Conservation (phyloP, 225 moss, liverwort and hornwort species). For the Pseudisothecium myosuroides region DNA sequence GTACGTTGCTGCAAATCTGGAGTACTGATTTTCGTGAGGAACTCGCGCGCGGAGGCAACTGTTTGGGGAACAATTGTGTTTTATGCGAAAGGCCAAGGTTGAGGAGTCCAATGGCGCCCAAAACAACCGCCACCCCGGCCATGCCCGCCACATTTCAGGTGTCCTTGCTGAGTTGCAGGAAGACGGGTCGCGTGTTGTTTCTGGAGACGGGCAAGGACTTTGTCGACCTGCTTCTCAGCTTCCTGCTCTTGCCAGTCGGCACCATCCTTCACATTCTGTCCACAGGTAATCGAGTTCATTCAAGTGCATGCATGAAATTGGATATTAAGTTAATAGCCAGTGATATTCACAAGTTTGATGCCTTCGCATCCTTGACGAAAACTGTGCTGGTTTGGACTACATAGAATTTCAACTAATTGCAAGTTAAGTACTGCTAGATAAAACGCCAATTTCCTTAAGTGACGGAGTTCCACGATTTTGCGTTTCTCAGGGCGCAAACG, state of each 20-base stretch:
- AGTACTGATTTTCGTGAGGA: neutral
- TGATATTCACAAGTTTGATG: neutral
- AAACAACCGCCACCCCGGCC: neutral
- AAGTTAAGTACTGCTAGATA: neutral
- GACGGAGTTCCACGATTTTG: neutral
- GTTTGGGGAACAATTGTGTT: too few relatives aligned
- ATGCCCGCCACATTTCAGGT: neutral
- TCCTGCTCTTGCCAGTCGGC: neutral
- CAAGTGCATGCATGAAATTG: neutral
- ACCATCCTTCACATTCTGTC: neutral
- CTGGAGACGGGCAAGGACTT: constrained; percentile 17
- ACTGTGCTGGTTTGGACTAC: neutral
- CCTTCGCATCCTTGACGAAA: neutral
- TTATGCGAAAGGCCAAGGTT: too few relatives aligned
- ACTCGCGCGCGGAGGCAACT: too few relatives aligned
- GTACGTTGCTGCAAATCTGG: neutral
- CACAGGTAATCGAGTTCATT: neutral
- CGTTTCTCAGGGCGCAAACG: too few relatives aligned
- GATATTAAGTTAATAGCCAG: too few relatives aligned
- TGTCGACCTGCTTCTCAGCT: constrained; percentile 9
- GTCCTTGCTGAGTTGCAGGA: neutral
- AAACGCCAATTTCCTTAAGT: too few relatives aligned
- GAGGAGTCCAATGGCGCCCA: too few relatives aligned
- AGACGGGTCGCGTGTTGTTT: neutral
- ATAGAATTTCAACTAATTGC: neutral